A percentile compares a stretch with the other conserved stretches of the same genome.
phyloP scores from a whole-genome alignment of 306 rosid species.

The Rubus idaeus region DNA sequence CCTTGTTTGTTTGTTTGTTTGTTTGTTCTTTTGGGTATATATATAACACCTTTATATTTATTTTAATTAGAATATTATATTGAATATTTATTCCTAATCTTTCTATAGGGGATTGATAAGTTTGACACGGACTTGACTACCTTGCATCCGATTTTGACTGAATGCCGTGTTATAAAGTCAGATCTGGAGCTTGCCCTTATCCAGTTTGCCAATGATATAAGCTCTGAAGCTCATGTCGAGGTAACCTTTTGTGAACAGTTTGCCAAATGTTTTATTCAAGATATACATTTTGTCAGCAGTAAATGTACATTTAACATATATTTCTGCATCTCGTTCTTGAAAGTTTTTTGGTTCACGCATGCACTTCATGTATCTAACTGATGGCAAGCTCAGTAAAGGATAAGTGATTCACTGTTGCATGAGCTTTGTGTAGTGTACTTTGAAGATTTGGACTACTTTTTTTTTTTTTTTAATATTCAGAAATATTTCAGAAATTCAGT shows the following conservation, averaged over 20 bases:
- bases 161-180: slow-evolving; percentile 85
- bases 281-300: neutral
- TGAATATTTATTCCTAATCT: slow-evolving; percentile 18
- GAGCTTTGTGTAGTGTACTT: neutral
- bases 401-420: neutral
- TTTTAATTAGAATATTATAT: neutral
- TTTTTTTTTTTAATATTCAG: neutral
- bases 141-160: slow-evolving; percentile 85
- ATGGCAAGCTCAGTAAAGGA: neutral
- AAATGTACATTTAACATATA: neutral
- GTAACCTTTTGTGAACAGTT: slow-evolving; percentile 36
- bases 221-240: slow-evolving; percentile 93
- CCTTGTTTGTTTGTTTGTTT: neutral
- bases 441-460: neutral
- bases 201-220: slow-evolving; percentile 88
- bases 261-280: neutral
- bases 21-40: neutral
- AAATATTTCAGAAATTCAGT: slow-evolving; percentile 2
- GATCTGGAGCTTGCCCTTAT: slow-evolving; percentile 78
- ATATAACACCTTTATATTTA: neutral
- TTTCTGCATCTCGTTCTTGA: neutral
- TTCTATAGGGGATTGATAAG: slow-evolving; percentile 56
- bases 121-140: slow-evolving; percentile 65
- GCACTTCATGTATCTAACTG: neutral
- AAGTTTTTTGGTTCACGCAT: neutral